phyloP scores from a whole-genome alignment of 768 basidiomycete genomes.

The Termitomyces sp. region DNA sequence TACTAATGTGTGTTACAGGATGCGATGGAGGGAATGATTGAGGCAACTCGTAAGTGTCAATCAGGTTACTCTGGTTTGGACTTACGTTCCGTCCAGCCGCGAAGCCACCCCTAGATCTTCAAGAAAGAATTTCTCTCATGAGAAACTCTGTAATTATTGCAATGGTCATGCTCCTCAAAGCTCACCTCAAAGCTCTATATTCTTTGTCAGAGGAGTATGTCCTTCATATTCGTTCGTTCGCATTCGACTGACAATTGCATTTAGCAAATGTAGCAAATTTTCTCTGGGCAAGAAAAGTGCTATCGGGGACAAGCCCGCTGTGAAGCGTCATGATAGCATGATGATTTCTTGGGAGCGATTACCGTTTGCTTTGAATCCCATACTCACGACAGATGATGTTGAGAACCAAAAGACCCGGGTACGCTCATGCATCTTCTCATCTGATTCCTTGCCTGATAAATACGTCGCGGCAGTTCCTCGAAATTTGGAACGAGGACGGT shows the following conservation, averaged over 20 bases:
- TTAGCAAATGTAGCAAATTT: constrained; percentile 90
- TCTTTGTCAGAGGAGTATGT: constrained; percentile 89
- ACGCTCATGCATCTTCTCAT: constrained; percentile 19
- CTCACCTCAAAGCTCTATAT: constrained; percentile 80
- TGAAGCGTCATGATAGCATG: constrained; percentile 55
- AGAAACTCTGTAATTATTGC: constrained; percentile 73
- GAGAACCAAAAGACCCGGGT: constrained; percentile 63
- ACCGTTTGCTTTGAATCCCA: constrained; percentile 57
- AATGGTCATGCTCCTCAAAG: constrained; percentile 86
- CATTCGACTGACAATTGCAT: background rate
- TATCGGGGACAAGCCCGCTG: constrained; percentile 78
- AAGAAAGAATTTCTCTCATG: constrained; percentile 36
- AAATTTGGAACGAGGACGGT: constrained; percentile 82
- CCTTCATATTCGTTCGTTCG: background rate
- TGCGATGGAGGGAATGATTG: constrained; percentile 17
- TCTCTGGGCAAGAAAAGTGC: constrained; percentile 86
- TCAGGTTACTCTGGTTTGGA: background rate
- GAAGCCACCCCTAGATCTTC: constrained; percentile 5
- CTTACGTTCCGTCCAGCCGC: constrained; percentile 1
- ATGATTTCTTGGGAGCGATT: constrained; percentile 73
- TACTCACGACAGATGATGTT: constrained; percentile 62
- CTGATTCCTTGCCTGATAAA: background rate
- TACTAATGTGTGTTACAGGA: constrained; percentile 7
- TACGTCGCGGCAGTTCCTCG: constrained; percentile 51
- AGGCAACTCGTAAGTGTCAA: constrained; percentile 3